Base-by-base conservation (phyloP, 768 basidiomycete genomes). In the Crepidotus variabilis region DNA sequence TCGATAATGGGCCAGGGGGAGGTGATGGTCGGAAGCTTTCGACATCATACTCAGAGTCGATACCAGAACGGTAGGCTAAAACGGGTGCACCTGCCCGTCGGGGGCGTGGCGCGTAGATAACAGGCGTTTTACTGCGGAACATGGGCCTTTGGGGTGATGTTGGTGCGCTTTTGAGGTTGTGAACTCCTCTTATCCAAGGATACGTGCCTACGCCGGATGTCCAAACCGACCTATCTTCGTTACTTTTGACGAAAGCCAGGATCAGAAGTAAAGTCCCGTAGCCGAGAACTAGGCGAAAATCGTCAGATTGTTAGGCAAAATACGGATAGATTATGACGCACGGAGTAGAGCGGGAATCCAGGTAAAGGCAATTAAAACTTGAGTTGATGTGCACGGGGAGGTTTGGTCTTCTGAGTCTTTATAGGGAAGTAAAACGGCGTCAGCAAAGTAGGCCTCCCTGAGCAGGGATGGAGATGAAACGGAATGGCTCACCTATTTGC, bases 341-440 rank as follows among this genome's bases (percentile, higher is more conserved):
- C 72, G 57, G 34, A 68, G 53, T 14, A 69, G 61, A 46, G 69
- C 64, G 61, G 70, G 77, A 43, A 74, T 69, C 86, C 86, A 88
- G 51, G 81, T 75, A 62, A 88, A 86, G 2, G 78, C 84, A 58
- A 83, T 70, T 24, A 90, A 71, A 24, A 86, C 73, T 47, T 69
- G 74, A 20, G 76, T 75, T 8, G 88, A 88, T 5, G 70, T 67
- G 63, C 88, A 91, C 16, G 65, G 61, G 14, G 60, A 61, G 21
- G 62, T n/a, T 13, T 16, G 24, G 14, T 16, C 14, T 6, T 33
- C n/a, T n/a, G 33, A 2, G 6, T 18, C 21, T 35, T 47, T 33
- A 56, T 50, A 46, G 9, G 16, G 8, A 39, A 23, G 39, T 24
- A 7, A 14, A 51, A 56, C 32, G 24, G 2, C 33, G 18, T 51